Base-by-base conservation (phyloP, 805 yeast species). In the Pichia gijzeniarum region DNA sequence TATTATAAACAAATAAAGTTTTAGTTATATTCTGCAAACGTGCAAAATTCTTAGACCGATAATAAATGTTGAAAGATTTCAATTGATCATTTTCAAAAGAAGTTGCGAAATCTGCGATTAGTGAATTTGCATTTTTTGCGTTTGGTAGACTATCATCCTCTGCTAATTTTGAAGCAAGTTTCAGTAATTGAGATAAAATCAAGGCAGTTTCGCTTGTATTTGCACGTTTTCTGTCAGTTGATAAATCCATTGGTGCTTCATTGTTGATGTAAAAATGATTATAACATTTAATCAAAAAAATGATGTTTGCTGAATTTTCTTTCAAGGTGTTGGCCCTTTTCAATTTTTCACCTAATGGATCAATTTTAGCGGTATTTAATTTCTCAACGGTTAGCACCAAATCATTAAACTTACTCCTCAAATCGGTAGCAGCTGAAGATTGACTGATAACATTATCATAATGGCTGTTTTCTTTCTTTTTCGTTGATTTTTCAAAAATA, bases 21-120 rank as follows among this genome's bases (percentile, higher is more conserved):
- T 77, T 78, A 0, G 96, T 87, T 21, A 81, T 75, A 46, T 82
- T 88, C 55, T 77, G 80, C 83, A 93, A 80, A 44, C 76, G 77
- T n/a, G 70, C 69, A 53, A 79, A 75, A 53, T 87, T 82, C 49
- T 79, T 80, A 21, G 75, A 76, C 47, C 79, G 76, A 53, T 85
- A 85, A n/a, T 88, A 87, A 20, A 74, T 70, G 54, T 82, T 84
- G 54, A 91, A 91, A 45, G 77, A 76, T 35, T 76, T 77, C 42
- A 91, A 67, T 44, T 90, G 67, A 27, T 77, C 74, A 41, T 74
- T 73, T 60, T 91, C 98, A 77, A 91, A 79, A 37, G 67, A 67
- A 52, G 85, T 88, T 12, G 95, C 82, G 59, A 79, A 84, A 53
- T 80, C 76, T 57, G 82, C 82, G 37, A 91, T 82, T 17, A 72